Evolutionary conservation across 1,284 basidiomycete species (phyloP), one percentile per base, ranked within the genome.

Genomic region (Heliocybe sulcata): DNA sequence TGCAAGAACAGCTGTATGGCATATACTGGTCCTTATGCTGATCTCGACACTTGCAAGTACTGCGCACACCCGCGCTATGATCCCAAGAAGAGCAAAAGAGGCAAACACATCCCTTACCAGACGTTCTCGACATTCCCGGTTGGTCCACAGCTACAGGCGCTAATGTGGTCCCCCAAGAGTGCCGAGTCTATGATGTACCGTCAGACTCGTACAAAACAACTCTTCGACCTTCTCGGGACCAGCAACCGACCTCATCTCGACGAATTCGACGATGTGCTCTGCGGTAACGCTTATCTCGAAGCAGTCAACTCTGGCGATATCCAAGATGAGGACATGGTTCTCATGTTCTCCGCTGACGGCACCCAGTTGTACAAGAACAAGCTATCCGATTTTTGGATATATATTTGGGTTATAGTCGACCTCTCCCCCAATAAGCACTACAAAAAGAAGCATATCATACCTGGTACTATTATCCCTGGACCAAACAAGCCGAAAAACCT

Each of bases 111-210:
- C 23, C 42, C 62, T 0, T 56, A 54, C 1, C 51, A 45, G n/a
- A 47, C 56, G 11, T 66, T 65, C 42, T 26, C 48, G 2, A 64
- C 63, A 1, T 56, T 67, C 10, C 60, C 56, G 0, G 16, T 65
- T 20, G 60, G 56, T 9, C 64, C 62, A 2, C 61, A 64, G 54
- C 33, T 66, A 1, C 64, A 65, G 45, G 66, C 63, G 1, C n/a
- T 65, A 0, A 59, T 56, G 38, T 45, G 63, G 2, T 48, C 55
- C 8, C 38, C 27, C 3, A 54, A 62, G 9, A 56, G 56, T n/a
- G 58, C 65, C 2, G 25, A 23, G 19, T 6, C n/a, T 9, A 25
- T n/a, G 20, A 6, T 6, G 8, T 29, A 25, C n/a, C 20, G 20
- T 3, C 16, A 29, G 20, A 6, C 8, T 6, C 19, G n/a, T 25